phyloP scores from a whole-genome alignment of 177 flowering plant species.

The Vitis hybrid region DNA sequence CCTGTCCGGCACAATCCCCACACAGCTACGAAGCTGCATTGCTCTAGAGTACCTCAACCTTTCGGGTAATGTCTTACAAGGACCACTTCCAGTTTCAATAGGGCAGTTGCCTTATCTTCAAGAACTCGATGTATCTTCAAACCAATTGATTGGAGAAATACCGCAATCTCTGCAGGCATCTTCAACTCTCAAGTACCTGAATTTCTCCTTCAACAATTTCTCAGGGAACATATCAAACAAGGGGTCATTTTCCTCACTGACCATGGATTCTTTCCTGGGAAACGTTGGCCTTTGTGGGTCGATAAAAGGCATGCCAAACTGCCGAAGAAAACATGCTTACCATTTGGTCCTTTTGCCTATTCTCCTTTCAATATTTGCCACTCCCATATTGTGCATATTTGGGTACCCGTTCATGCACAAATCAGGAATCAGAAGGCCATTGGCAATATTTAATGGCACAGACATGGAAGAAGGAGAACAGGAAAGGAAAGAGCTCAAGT shows the following conservation, averaged over 20 bases:
- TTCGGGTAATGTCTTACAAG: constrained; percentile 51
- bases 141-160: constrained; percentile 54
- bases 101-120: constrained; percentile 67
- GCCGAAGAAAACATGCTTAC: constrained; percentile 29
- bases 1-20: constrained; percentile 60
- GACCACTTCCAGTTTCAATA: constrained; percentile 56
- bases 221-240: constrained; percentile 49
- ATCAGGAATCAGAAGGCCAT: constrained; percentile 26
- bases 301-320: constrained; percentile 51
- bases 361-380: constrained; percentile 37
- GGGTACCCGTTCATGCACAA: constrained; percentile 38
- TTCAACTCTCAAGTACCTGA: constrained; percentile 46
- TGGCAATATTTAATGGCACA: constrained; percentile 19
- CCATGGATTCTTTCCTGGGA: constrained; percentile 58
- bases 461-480: constrained; percentile 33
- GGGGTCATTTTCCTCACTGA: constrained; percentile 53
- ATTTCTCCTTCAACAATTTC: constrained; percentile 79
- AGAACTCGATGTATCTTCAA: constrained; percentile 66
- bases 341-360: constrained; percentile 33
- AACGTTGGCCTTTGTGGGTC: constrained; percentile 69
- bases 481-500: constrained; percentile 38
- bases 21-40: constrained; percentile 83
- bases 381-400: constrained; percentile 38
- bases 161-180: constrained; percentile 60
- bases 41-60: constrained; percentile 82